phyloP scores from a whole-genome alignment of 768 basidiomycete species.

The Mycena rosella region DNA sequence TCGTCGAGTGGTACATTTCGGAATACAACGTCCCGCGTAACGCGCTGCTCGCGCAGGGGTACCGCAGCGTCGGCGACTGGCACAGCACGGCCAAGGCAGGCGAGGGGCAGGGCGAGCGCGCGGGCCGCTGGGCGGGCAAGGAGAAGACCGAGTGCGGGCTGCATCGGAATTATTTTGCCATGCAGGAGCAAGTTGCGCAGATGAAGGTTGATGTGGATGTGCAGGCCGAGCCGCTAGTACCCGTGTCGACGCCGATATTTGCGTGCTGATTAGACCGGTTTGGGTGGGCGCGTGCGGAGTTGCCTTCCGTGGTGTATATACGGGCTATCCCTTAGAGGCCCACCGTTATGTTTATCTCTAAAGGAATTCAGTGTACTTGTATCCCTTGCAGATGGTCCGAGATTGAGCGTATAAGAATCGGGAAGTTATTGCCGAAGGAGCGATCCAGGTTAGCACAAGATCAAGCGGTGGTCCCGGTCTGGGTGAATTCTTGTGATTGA shows the following conservation, averaged over 20 bases:
- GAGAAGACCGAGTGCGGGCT: constrained; percentile 96
- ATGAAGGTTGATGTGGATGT: not conserved
- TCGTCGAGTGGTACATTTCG: constrained; percentile 89
- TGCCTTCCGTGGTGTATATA: not conserved
- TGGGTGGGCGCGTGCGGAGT: not conserved
- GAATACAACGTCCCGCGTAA: constrained; percentile 90
- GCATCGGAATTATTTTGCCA: constrained; percentile 89
- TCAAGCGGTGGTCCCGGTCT: too few species aligned
- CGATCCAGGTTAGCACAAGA: not conserved
- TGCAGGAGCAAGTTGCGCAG: constrained; percentile 68
- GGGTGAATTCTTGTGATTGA: too few species aligned
- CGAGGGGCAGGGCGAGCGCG: constrained; percentile 86
- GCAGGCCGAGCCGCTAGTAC: constrained; percentile 11
- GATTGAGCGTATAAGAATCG: too few species aligned
- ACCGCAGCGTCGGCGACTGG: constrained; percentile 97
- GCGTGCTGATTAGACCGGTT: constrained; percentile 11
- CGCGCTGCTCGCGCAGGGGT: constrained; percentile 89
- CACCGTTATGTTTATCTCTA: not conserved
- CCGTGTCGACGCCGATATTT: constrained; percentile 6
- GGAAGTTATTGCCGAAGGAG: too few species aligned
- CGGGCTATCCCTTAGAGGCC: not conserved
- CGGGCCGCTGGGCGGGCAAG: constrained; percentile 92
- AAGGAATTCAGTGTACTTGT: not conserved
- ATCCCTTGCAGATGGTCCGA: too few species aligned
- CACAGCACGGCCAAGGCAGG: constrained; percentile 86